Conservation (phyloP, 331 rosid genomes). For the Cucumis variabilis region DNA sequence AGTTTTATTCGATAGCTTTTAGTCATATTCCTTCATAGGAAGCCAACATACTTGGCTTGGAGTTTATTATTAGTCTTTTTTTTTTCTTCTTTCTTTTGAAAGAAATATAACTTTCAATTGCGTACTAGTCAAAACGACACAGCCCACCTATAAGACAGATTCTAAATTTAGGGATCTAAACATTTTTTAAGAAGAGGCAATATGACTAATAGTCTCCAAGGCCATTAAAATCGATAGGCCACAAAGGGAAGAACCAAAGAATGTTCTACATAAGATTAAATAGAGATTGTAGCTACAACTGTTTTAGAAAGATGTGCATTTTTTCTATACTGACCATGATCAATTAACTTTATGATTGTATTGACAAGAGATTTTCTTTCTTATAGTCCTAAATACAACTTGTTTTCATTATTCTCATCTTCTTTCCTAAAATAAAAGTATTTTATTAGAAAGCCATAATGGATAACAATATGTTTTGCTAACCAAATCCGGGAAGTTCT, state of each 20-base stretch:
- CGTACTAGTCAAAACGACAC: conserved; percentile 23
- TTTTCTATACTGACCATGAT: conserved; percentile 99
- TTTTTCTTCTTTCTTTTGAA: too few relatives aligned
- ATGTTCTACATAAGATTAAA: conserved; percentile 93
- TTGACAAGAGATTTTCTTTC: conserved; percentile 87
- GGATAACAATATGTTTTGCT: conserved; percentile 27
- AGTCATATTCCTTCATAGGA: background rate
- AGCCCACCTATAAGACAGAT: background rate
- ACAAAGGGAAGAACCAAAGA: conserved; percentile 94
- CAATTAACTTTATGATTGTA: conserved; percentile 82
- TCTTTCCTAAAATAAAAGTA: conserved; percentile 57
- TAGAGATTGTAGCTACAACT: conserved; percentile 93
- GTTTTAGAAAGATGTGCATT: conserved; percentile 94
- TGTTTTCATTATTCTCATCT: conserved; percentile 45
- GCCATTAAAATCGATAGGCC: conserved; percentile 97
- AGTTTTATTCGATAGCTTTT: background rate
- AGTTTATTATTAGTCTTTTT: background rate
- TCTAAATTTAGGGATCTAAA: background rate
- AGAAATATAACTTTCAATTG: background rate
- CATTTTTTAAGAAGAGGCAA: conserved; percentile 36
- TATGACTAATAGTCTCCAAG: conserved; percentile 91
- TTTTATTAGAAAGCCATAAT: conserved; percentile 44
- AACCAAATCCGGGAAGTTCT: conserved; percentile 43
- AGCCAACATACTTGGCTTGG: conserved; percentile 20
- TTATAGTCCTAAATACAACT: conserved; percentile 69